Evolutionary conservation across 129 eudicot species (phyloP), one percentile per base, ranked within the genome.

Genomic region (Pittosporum tobira): DNA sequence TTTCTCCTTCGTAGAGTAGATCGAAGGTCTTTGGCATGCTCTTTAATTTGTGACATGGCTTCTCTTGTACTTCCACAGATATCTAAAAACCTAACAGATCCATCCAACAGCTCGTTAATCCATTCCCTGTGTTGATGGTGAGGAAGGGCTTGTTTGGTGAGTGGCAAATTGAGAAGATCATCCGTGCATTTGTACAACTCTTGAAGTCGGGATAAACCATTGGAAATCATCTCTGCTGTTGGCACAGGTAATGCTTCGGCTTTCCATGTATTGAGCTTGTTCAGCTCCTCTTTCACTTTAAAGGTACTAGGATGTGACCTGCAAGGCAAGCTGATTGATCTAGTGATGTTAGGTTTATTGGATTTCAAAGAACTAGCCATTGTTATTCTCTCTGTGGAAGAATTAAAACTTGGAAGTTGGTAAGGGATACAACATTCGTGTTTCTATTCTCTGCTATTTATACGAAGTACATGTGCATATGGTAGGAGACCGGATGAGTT

Each of bases 251-350:
- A 25, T 11, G 66, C 36, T 15, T 54, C 60, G 18, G 71, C 38
- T 20, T 67, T 73, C 66, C 64, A 62, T 58, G 63, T 71, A 43
- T 78, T 70, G 20, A 70, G 52, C 59, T 66, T 51, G 50, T 59
- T 59, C 57, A 73, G 29, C 64, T 59, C 59, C 24, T 34, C 42
- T 10, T 72, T 71, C 11, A 70, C 37, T 25, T 59, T 55, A 8
- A 27, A n/a, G 8, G 65, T 65, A 24, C 42, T 62, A 1, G 84
- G 79, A 58, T 79, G 74, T 45, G 71, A 57, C 57, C 73, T 49
- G 42, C 75, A 52, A 15, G 80, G 83, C 10, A 72, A 68, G 29
- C 83, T 77, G n/a, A 59, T 59, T 26, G 78, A 77, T 36, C 74
- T 55, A 45, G 42, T 16, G 12, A 13, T 45, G 19, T 69, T 40